Evolutionary conservation across 2,329 filamentous ascomycete species (phyloP).

Genomic region (Colletotrichum sp.): DNA sequence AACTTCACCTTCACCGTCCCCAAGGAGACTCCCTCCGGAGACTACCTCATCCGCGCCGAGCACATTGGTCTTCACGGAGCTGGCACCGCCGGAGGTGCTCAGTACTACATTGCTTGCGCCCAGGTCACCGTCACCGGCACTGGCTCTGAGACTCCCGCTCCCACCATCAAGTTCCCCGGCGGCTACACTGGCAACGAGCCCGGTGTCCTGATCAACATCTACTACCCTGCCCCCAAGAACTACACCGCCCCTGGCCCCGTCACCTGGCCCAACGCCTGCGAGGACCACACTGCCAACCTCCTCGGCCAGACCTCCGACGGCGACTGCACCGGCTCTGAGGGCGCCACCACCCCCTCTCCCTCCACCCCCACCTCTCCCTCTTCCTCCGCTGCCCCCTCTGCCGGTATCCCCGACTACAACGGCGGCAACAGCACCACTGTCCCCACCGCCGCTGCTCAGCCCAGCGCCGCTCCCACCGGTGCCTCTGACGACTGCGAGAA

Average conservation of each 20-base stretch:
- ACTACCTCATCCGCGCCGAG: conserved; percentile 41
- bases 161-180: conserved; percentile 36
- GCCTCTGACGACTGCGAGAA: not conserved
- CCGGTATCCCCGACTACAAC: conserved; percentile 16
- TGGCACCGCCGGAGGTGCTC: conserved; percentile 34
- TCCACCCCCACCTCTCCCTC: not conserved
- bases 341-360: conserved; percentile 10
- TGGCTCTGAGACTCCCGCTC: conserved; percentile 33
- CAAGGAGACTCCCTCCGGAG: conserved; percentile 37
- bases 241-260: conserved; percentile 37
- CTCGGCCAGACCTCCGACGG: conserved; percentile 35
- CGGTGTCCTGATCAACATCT: conserved; percentile 38
- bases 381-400: conserved; percentile 19
- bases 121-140: conserved; percentile 37
- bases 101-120: conserved; percentile 42
- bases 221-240: conserved; percentile 36
- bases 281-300: conserved; percentile 42
- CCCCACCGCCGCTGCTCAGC: not conserved
- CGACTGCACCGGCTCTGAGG: conserved; percentile 35
- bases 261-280: conserved; percentile 38
- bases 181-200: conserved; percentile 36
- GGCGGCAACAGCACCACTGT: conserved; percentile 12
- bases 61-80: conserved; percentile 40
- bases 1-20: conserved; percentile 47
- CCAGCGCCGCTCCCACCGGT: not conserved